Conservation (phyloP, 768 basidiomycete species). For the Sporobolomyces pararoseus region DNA sequence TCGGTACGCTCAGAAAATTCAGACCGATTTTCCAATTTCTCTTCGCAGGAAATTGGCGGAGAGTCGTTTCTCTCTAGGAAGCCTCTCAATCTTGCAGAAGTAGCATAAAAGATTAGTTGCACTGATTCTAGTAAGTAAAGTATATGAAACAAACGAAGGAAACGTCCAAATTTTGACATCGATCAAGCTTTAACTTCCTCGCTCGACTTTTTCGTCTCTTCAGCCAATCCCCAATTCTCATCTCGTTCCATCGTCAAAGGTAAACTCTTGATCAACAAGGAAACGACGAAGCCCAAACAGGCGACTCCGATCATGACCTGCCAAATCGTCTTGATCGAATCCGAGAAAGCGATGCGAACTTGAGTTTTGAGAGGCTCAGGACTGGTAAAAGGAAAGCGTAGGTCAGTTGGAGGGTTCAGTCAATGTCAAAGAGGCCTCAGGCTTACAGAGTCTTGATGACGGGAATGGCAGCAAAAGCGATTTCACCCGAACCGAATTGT, state of each 20-base stretch:
- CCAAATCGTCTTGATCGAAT: constrained; percentile 49
- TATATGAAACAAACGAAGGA: too few species aligned
- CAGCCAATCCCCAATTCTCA: constrained; percentile 46
- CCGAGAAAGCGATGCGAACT: constrained; percentile 48
- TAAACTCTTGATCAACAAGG: constrained; percentile 47
- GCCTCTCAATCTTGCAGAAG: too few species aligned
- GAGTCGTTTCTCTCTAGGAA: too few species aligned
- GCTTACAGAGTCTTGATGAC: constrained; percentile 23
- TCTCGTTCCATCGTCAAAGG: constrained; percentile 47
- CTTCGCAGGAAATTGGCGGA: too few species aligned
- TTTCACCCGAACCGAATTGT: constrained; percentile 43
- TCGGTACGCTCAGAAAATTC: too few species aligned
- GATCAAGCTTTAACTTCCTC: not conserved
- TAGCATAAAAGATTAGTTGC: too few species aligned
- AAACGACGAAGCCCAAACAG: constrained; percentile 45
- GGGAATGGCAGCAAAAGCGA: constrained; percentile 43
- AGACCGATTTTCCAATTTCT: too few species aligned
- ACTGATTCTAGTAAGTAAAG: too few species aligned
- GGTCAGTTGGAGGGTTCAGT: too few species aligned
- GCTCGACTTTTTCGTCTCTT: not conserved
- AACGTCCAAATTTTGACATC: too few species aligned
- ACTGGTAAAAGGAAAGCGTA: too few species aligned
- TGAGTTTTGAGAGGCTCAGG: constrained; percentile 19
- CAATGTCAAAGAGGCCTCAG: too few species aligned
- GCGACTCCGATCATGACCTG: constrained; percentile 46